Conservation (phyloP, 2,329 filamentous ascomycete genomes). For the Endoconidiophora laricicola region DNA sequence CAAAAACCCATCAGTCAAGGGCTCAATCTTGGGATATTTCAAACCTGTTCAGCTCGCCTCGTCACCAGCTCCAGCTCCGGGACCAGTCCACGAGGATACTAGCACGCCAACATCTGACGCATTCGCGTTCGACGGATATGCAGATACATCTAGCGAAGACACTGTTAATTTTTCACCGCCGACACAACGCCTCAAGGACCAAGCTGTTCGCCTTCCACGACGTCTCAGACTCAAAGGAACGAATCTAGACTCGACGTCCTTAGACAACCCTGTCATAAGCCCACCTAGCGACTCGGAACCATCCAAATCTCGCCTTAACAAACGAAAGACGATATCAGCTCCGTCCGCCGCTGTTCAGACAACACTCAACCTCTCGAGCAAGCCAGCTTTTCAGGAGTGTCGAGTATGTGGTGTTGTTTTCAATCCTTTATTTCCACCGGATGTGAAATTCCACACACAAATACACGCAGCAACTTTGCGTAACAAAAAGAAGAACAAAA, state of each 20-base stretch:
- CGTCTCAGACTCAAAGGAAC: conserved; percentile 1
- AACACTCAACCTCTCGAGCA: conserved; percentile 27
- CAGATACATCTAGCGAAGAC: background rate
- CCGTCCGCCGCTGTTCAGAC: conserved; percentile 20
- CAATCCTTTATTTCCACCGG: conserved; percentile 27
- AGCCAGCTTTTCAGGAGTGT: conserved; percentile 28
- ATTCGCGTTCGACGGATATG: background rate
- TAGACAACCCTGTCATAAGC: background rate
- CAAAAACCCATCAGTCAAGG: conserved; percentile 14
- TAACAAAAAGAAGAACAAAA: conserved; percentile 15
- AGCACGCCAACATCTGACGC: background rate
- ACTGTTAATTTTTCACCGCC: background rate
- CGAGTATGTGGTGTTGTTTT: conserved; percentile 27
- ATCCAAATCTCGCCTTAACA: background rate
- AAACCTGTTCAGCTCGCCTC: conserved; percentile 18
- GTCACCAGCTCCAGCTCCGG: conserved; percentile 10
- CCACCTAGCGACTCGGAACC: background rate
- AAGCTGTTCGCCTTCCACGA: background rate
- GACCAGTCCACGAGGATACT: background rate
- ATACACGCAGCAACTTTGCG: conserved; percentile 22
- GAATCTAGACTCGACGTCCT: background rate
- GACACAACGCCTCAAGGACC: background rate
- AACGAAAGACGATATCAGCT: background rate
- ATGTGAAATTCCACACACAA: conserved; percentile 27
- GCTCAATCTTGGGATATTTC: conserved; percentile 27